phyloP scores from a whole-genome alignment of 768 basidiomycete genomes.

The Epithele typhae region DNA sequence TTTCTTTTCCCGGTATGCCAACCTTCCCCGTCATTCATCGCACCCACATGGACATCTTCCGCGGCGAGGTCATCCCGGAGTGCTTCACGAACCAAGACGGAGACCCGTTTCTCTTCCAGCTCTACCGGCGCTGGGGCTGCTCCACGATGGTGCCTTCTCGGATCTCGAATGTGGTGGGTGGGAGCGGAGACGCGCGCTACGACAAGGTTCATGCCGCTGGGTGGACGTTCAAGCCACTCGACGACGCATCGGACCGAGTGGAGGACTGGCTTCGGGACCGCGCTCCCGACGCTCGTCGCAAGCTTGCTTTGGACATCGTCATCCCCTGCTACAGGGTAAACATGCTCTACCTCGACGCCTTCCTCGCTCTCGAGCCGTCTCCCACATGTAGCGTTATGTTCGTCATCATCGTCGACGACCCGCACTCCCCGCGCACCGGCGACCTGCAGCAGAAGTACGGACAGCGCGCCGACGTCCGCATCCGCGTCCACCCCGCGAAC shows the following conservation, averaged over 20 bases:
- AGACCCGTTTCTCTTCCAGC: constrained; percentile 53
- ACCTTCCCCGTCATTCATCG: constrained; percentile 57
- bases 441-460: constrained; percentile 38
- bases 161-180: constrained; percentile 43
- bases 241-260: constrained; percentile 34
- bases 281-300: constrained; percentile 23
- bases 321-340: constrained; percentile 55
- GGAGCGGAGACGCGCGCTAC: constrained; percentile 43
- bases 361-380: constrained; percentile 42
- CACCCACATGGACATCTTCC: constrained; percentile 52
- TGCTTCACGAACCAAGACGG: constrained; percentile 57
- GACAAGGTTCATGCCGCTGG: constrained; percentile 36
- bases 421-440: constrained; percentile 35
- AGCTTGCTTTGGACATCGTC: constrained; percentile 50
- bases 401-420: constrained; percentile 56
- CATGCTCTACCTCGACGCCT: constrained; percentile 36
- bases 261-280: constrained; percentile 33
- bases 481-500: constrained; percentile 45
- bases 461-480: constrained; percentile 46
- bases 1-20: constrained; percentile 54
- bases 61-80: constrained; percentile 45
- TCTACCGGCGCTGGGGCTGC: constrained; percentile 54
- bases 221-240: constrained; percentile 48
- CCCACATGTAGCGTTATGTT: constrained; percentile 45
- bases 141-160: constrained; percentile 40